phyloP scores from a whole-genome alignment of 805 yeast genomes.

The Cyberlindnera suaveolens region DNA sequence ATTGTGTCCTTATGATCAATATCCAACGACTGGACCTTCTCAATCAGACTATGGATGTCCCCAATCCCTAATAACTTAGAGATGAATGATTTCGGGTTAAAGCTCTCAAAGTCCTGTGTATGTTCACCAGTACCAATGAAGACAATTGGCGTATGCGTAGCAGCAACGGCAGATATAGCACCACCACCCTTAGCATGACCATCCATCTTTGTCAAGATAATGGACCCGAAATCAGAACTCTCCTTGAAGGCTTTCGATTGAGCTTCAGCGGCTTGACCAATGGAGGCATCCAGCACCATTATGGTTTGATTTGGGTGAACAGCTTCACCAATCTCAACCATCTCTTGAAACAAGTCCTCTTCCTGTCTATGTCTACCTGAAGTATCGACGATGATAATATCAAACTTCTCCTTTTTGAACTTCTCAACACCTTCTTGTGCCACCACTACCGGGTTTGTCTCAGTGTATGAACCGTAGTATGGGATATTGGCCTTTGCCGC shows the following conservation, averaged over 20 bases:
- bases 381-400: conserved; percentile 91
- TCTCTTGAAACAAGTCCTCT: conserved; percentile 82
- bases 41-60: conserved; percentile 89
- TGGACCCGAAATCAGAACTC: conserved; percentile 88
- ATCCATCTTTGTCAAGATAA: conserved; percentile 92
- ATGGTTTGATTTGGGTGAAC: conserved; percentile 93
- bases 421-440: conserved; percentile 88
- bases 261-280: conserved; percentile 96
- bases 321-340: conserved; percentile 86
- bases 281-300: conserved; percentile 95
- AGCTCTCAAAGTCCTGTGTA: conserved; percentile 84
- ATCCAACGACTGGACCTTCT: conserved; percentile 83
- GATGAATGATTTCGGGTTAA: conserved; percentile 82
- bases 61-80: conserved; percentile 94
- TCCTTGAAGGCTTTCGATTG: conserved; percentile 95
- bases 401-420: conserved; percentile 87
- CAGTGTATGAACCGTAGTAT: conserved; percentile 90
- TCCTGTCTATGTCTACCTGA: conserved; percentile 98
- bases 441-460: conserved; percentile 90
- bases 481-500: conserved; percentile 95
- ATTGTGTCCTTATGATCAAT: conserved; percentile 85
- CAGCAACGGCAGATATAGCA: conserved; percentile 97
- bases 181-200: conserved; percentile 99
- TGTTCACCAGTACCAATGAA: conserved; percentile 99
- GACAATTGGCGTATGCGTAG: conserved; percentile 89